These are phyloP conservation scores for Naematelia encephala DNA, from an alignment of 768 basidiomycete genomes.

Conservation along the genomic window DNA sequence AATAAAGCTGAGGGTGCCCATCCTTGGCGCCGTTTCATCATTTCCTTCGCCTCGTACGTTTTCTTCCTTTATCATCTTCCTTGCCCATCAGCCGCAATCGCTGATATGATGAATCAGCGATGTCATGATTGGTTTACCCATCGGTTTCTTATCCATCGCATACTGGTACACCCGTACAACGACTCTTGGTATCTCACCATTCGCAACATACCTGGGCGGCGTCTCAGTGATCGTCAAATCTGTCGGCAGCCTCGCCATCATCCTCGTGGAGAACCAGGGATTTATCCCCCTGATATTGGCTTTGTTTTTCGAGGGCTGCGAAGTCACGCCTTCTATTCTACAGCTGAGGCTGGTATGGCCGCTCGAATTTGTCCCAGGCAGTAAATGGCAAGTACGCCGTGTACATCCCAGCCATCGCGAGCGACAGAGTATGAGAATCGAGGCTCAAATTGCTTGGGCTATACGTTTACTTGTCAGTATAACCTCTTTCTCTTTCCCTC, in stretches of 20 bases:
- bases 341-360: slow-evolving; percentile 3
- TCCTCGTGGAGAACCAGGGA: neutral
- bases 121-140: slow-evolving; percentile 7
- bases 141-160: slow-evolving; percentile 8
- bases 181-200: slow-evolving; percentile 12
- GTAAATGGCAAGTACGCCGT: slow-evolving; percentile 3
- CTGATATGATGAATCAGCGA: no score
- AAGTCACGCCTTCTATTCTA: slow-evolving; percentile 7
- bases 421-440: slow-evolving; percentile 3
- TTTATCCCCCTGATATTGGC: neutral
- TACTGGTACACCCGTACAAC: slow-evolving; percentile 31
- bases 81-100: no score
- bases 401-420: slow-evolving; percentile 2
- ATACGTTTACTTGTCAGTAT: neutral
- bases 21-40: slow-evolving; percentile 16
- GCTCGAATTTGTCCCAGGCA: slow-evolving; percentile 3
- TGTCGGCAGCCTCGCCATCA: neutral
- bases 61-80: neutral
- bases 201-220: neutral
- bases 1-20: slow-evolving; percentile 10
- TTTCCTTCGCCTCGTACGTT: slow-evolving; percentile 10
- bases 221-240: neutral
- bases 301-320: slow-evolving; percentile 1
- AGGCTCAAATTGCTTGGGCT: neutral
- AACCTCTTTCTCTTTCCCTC: neutral